Percentiles rank a stretch among this genome's conserved stretches.
These are phyloP conservation scores for Alternaria atra DNA, from an alignment of 2,329 filamentous ascomycete genomes.

Conservation along the genomic window DNA sequence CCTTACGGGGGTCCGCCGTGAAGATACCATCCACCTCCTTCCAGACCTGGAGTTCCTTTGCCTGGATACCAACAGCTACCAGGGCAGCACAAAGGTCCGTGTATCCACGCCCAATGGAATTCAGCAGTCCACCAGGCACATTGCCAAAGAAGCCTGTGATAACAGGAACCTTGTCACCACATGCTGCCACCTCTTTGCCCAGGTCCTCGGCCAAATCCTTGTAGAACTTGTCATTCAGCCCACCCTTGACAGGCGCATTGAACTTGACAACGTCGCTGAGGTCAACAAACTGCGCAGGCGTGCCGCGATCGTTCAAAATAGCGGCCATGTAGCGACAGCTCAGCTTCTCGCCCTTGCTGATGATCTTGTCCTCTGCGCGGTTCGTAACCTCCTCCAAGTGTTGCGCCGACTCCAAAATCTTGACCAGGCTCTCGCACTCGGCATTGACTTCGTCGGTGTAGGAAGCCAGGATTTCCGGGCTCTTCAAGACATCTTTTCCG, in stretches of 20 bases:
- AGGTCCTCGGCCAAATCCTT: slow-evolving; percentile 53
- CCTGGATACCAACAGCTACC: slow-evolving; percentile 86
- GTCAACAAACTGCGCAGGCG: slow-evolving; percentile 90
- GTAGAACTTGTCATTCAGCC: slow-evolving; percentile 59
- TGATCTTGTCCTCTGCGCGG: slow-evolving; percentile 72
- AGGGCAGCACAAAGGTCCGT: slow-evolving; percentile 95
- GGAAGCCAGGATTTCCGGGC: slow-evolving; percentile 55
- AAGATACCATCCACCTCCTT: slow-evolving; percentile 99
- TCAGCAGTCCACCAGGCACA: slow-evolving; percentile 88
- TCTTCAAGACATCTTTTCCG: slow-evolving; percentile 62
- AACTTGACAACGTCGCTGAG: slow-evolving; percentile 82
- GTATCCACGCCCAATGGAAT: slow-evolving; percentile 93
- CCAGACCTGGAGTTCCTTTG: slow-evolving; percentile 94
- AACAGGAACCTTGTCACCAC: slow-evolving; percentile 58
- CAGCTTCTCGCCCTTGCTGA: slow-evolving; percentile 95
- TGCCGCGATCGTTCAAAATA: slow-evolving; percentile 79
- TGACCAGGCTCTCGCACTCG: slow-evolving; percentile 82
- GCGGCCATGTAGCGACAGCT: slow-evolving; percentile 92
- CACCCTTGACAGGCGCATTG: slow-evolving; percentile 49
- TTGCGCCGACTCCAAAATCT: slow-evolving; percentile 73
- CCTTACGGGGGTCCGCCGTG: slow-evolving; percentile 83
- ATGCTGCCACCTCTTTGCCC: slow-evolving; percentile 53
- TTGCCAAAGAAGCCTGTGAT: slow-evolving; percentile 93
- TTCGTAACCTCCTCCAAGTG: slow-evolving; percentile 62
- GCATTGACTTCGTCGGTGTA: slow-evolving; percentile 74